phyloP scores from a whole-genome alignment of 108 stramenopile species.

The Cyclotella choctawhatcheeana region DNA sequence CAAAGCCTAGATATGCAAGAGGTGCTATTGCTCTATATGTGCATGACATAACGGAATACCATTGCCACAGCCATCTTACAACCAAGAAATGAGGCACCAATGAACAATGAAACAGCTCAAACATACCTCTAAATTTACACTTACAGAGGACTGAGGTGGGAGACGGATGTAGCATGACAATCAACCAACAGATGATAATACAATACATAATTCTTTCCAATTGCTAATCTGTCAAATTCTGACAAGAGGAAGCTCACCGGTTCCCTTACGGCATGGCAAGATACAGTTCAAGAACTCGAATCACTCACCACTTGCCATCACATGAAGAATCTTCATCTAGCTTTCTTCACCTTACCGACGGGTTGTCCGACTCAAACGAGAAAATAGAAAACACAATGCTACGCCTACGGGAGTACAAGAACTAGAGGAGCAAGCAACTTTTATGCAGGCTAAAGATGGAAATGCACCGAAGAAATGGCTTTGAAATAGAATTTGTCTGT shows the following conservation, averaged over 20 bases:
- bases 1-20: no score
- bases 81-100: no score
- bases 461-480: slow-evolving; percentile 25
- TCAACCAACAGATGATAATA: no score
- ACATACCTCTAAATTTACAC: no score
- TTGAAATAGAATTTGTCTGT: neutral
- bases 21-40: no score
- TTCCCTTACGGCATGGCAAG: neutral
- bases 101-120: no score
- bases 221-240: slow-evolving; percentile 33
- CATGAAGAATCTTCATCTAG: slow-evolving; percentile 44
- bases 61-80: no score
- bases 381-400: slow-evolving; percentile 46
- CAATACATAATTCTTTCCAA: no score
- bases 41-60: no score
- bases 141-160: no score
- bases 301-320: slow-evolving; percentile 30
- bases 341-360: slow-evolving; percentile 27
- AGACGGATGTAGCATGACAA: no score
- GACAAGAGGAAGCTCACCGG: neutral
- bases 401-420: slow-evolving; percentile 30
- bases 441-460: neutral
- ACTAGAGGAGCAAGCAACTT: slow-evolving; percentile 19
- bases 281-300: slow-evolving; percentile 26
- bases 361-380: slow-evolving; percentile 37